Evolutionary conservation across 371 early-diverging fungal species (phyloP), one percentile per base, ranked within the genome.

Genomic region (Apophysomyces trapeziformis): DNA sequence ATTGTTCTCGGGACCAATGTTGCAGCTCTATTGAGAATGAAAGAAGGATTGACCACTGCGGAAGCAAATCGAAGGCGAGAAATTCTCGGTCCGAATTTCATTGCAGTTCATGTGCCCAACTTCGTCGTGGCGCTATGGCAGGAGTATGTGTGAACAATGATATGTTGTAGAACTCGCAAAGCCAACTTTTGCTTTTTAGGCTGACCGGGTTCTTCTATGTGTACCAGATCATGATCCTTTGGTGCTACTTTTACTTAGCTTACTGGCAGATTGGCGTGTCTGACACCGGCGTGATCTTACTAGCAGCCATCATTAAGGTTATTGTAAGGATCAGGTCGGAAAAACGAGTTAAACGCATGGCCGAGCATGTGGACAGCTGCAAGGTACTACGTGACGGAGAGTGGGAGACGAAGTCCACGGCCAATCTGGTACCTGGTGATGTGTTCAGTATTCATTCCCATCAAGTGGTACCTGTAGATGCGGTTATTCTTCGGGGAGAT

Each of bases 251-350:
- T 72, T 87, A 88, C 65, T 76, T 87, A 58, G 84, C 82, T 26
- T 91, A 90, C 72, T 92, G 86, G 79, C 82, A 83, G 61, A 90
- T 92, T 67, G 92, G 88, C 9, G 21, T 90, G 0, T 89, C 90
- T 0, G 84, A 90, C 50, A 88, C 89, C 0, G 69, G 74, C 56
- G 88, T 92, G 7, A 85, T 91, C 50, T 56, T 91, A 5, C 54
- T 84, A 12, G 87, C 92, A 0, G 92, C 90, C 3, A 13, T 90
- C 5, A 79, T 84, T 68, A 90, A 90, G 69, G 91, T 91, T 0
- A 37, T 78, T 18, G 78, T 90, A 11, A 81, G 83, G 36, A 61
- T 87, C 4, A 71, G 76, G 11, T 82, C 90, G 0, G 90, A 89
- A 70, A 67, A 76, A 11, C 77, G 88, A 5, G 84, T 91, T 36